Conservation (phyloP, 192 early-diverging fungal species). For the Jimgerdemannia lactiflua region DNA sequence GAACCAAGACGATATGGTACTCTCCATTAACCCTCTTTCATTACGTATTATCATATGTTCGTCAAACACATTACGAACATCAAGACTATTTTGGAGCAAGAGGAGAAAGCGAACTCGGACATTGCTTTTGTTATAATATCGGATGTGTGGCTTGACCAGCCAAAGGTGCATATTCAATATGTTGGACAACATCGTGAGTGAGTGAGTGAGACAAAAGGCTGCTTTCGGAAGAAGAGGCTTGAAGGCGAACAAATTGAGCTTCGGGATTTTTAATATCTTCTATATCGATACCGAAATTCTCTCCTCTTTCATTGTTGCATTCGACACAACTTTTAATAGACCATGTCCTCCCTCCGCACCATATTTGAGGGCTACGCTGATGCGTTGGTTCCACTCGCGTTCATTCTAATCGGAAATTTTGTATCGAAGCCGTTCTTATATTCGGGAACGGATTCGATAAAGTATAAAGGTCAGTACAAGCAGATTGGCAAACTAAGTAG, state of each 20-base stretch:
- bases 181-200: no score
- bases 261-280: neutral
- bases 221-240: neutral
- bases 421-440: constrained; percentile 68
- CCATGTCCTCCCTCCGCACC: constrained; percentile 42
- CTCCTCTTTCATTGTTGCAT: neutral
- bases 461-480: constrained; percentile 53
- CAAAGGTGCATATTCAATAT: constrained; percentile 44
- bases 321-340: no score
- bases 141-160: constrained; percentile 86
- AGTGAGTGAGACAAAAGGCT: no score
- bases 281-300: neutral
- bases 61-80: neutral
- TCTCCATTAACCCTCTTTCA: no score
- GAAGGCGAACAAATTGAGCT: neutral
- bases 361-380: constrained; percentile 76
- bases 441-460: constrained; percentile 52
- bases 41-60: no score
- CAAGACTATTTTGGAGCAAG: constrained; percentile 25
- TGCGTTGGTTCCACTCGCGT: constrained; percentile 69
- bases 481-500: neutral
- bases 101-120: constrained; percentile 41
- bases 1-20: no score
- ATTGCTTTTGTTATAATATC: constrained; percentile 78
- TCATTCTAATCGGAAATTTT: constrained; percentile 89